phyloP scores from a whole-genome alignment of 1,284 basidiomycete species.

The Sanghuangporus baumii region DNA sequence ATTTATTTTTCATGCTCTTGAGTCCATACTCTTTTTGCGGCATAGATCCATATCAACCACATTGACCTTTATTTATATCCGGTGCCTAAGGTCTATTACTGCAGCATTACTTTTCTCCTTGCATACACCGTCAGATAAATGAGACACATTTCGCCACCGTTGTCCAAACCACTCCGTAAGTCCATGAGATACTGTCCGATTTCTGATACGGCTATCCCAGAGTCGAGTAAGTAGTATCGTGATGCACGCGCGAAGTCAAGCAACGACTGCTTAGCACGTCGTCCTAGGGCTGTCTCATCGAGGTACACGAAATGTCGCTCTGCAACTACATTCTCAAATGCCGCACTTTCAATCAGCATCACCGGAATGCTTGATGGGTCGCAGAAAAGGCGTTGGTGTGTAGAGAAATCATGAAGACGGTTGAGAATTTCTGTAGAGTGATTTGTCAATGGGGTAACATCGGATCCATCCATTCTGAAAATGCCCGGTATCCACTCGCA shows the following conservation, averaged over 20 bases:
- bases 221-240: constrained; percentile 35
- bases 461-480: constrained; percentile 33
- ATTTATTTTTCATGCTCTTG: no score
- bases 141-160: constrained; percentile 36
- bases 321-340: constrained; percentile 17
- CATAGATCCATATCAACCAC: no score
- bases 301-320: constrained; percentile 18
- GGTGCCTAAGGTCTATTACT: not conserved
- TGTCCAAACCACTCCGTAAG: constrained; percentile 37
- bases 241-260: constrained; percentile 30
- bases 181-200: constrained; percentile 34
- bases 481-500: constrained; percentile 50
- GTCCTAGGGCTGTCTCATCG: constrained; percentile 30
- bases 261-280: constrained; percentile 28
- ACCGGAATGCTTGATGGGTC: constrained; percentile 18
- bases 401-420: not conserved
- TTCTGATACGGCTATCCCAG: constrained; percentile 30
- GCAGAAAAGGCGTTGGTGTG: constrained; percentile 18
- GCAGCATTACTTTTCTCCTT: constrained; percentile 16
- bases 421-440: constrained; percentile 8
- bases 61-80: no score
- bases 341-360: constrained; percentile 15
- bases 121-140: constrained; percentile 36
- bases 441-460: constrained; percentile 27
- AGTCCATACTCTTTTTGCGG: no score